Conservation (phyloP, 1,139 yeast species). For the Pichia norvegensis region DNA sequence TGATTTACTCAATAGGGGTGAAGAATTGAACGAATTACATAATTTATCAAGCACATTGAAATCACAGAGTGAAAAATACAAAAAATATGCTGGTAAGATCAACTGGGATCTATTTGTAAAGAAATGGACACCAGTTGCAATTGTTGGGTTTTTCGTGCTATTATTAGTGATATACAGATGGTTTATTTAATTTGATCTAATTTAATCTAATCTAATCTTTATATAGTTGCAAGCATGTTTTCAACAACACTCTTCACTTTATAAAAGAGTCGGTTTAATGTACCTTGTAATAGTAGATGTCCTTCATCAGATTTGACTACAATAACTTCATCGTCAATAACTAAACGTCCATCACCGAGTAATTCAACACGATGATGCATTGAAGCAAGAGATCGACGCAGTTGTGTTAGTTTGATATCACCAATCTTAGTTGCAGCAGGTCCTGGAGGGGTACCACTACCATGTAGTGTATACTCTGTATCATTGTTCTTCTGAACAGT, state of each 20-base stretch:
- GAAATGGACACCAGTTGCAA: slow-evolving; percentile 82
- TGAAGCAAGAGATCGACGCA: slow-evolving; percentile 54
- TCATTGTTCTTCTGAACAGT: slow-evolving; percentile 29
- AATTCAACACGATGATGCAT: slow-evolving; percentile 74
- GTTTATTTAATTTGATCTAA: slow-evolving; percentile 43
- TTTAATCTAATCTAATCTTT: slow-evolving; percentile 7
- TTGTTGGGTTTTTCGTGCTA: slow-evolving; percentile 54
- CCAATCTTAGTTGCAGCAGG: slow-evolving; percentile 58
- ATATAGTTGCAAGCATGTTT: slow-evolving; percentile 73
- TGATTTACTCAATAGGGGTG: slow-evolving; percentile 90
- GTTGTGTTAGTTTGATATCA: slow-evolving; percentile 75
- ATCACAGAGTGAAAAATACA: slow-evolving; percentile 78
- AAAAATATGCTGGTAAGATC: slow-evolving; percentile 83
- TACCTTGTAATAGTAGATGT: slow-evolving; percentile 75
- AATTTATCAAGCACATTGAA: slow-evolving; percentile 77
- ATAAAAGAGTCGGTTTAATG: slow-evolving; percentile 63
- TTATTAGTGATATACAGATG: slow-evolving; percentile 81
- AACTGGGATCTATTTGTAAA: slow-evolving; percentile 82
- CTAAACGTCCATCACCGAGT: slow-evolving; percentile 87
- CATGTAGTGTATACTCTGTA: slow-evolving; percentile 16
- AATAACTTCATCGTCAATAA: slow-evolving; percentile 71
- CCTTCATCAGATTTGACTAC: slow-evolving; percentile 77
- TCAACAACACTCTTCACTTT: slow-evolving; percentile 69
- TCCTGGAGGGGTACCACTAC: slow-evolving; percentile 8
- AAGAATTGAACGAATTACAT: slow-evolving; percentile 84